Percentiles rank a stretch among this genome's conserved stretches.
phyloP scores from a whole-genome alignment of 2,329 filamentous ascomycete genomes.

The Talaromyces sp. region DNA sequence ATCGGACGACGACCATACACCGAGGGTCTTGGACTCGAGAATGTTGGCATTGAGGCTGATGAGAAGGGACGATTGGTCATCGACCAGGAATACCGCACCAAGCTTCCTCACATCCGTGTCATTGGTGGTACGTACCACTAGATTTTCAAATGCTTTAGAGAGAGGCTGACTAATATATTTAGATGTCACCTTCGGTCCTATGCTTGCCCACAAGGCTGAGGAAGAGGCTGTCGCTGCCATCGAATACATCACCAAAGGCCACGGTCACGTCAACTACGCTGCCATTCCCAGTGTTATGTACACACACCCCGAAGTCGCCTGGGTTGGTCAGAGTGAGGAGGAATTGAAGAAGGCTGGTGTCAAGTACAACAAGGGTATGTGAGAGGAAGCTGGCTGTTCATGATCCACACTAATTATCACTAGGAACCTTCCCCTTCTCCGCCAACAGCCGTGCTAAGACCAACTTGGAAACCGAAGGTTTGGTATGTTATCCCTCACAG shows the following conservation, averaged over 20 bases:
- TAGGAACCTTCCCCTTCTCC: slow-evolving; percentile 93
- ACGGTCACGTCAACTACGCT: slow-evolving; percentile 98
- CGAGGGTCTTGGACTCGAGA: slow-evolving; percentile 84
- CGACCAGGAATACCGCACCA: slow-evolving; percentile 98
- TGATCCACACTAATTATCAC: slow-evolving; percentile 22
- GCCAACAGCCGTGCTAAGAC: slow-evolving; percentile 99
- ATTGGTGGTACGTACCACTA: slow-evolving; percentile 64
- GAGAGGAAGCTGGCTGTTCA: background rate
- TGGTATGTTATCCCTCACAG: slow-evolving; percentile 35
- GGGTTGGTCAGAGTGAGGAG: slow-evolving; percentile 97
- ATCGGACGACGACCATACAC: slow-evolving; percentile 97
- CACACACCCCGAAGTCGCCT: slow-evolving; percentile 96
- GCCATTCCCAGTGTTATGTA: slow-evolving; percentile 99
- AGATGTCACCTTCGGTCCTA: slow-evolving; percentile 78
- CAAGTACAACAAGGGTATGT: slow-evolving; percentile 65
- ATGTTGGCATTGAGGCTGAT: slow-evolving; percentile 71
- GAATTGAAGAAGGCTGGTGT: slow-evolving; percentile 87
- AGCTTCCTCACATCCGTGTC: slow-evolving; percentile 93
- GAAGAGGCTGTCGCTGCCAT: slow-evolving; percentile 93
- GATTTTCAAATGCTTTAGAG: background rate
- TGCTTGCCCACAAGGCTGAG: slow-evolving; percentile 99
- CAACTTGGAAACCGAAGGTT: slow-evolving; percentile 90
- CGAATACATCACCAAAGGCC: slow-evolving; percentile 96
- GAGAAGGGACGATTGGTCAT: slow-evolving; percentile 94
- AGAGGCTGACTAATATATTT: background rate